Evolutionary conservation across 1,139 yeast species (phyloP).

Genomic region (Blastobotrys indianensis): DNA sequence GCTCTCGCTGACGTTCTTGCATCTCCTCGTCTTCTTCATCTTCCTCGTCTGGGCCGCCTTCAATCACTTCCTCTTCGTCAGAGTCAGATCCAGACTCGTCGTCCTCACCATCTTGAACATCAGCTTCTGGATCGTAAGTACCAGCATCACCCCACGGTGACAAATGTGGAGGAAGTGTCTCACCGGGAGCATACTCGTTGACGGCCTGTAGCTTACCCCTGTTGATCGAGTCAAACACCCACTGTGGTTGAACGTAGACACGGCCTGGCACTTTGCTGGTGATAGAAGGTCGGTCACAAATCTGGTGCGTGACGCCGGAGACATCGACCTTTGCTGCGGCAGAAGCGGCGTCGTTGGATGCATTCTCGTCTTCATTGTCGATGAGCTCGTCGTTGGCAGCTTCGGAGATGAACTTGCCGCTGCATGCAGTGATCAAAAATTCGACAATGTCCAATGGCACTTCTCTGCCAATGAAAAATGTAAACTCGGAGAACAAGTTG

Average conservation of each 20-base stretch:
- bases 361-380: conserved; percentile 33
- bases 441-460: conserved; percentile 90
- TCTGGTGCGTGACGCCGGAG: conserved; percentile 79
- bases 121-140: conserved; percentile 76
- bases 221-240: conserved; percentile 92
- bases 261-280: conserved; percentile 78
- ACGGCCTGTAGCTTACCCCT: conserved; percentile 70
- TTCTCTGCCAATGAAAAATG: conserved; percentile 89
- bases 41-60: conserved; percentile 39
- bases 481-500: conserved; percentile 66
- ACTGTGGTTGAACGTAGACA: conserved; percentile 94
- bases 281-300: conserved; percentile 85
- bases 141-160: conserved; percentile 99
- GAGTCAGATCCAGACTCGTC: conserved; percentile 45
- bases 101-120: conserved; percentile 34
- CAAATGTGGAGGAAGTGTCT: conserved; percentile 89
- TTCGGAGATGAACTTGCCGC: conserved; percentile 83
- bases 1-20: conserved; percentile 68
- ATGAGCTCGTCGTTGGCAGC: conserved; percentile 73
- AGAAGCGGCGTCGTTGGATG: conserved; percentile 20
- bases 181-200: conserved; percentile 85
- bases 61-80: conserved; percentile 43
- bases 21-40: conserved; percentile 35
- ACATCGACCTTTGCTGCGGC: conserved; percentile 48
- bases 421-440: conserved; percentile 79